Evolutionary conservation across 441 rosid species (phyloP).

Genomic region (Erodium trifolium): DNA sequence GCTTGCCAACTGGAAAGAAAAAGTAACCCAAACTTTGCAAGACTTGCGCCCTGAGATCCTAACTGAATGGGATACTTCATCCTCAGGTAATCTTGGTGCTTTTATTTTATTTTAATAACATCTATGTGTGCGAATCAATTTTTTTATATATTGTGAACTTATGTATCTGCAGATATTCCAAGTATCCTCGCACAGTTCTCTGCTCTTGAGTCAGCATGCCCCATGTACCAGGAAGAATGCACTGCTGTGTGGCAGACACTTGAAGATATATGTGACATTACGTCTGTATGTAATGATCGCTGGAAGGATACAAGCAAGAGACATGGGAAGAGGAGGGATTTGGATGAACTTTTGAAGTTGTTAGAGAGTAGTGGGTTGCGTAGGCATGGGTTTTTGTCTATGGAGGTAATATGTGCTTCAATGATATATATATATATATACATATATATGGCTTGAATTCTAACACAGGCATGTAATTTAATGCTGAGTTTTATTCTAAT

Average conservation of each 20-base stretch:
- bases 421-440: not conserved
- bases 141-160: constrained; percentile 15
- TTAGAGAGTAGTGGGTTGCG: constrained; percentile 72
- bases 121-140: not conserved
- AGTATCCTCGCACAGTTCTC: constrained; percentile 19
- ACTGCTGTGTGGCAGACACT: constrained; percentile 42
- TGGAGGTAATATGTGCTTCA: constrained; percentile 37
- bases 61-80: not conserved
- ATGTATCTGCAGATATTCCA: constrained; percentile 33
- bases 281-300: constrained; percentile 46
- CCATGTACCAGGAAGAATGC: constrained; percentile 43
- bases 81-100: constrained; percentile 10
- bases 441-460: not conserved
- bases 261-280: constrained; percentile 37
- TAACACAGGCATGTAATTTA: constrained; percentile 1
- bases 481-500: constrained; percentile 13
- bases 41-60: constrained; percentile 11
- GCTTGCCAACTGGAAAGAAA: constrained; percentile 49
- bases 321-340: constrained; percentile 65
- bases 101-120: not conserved
- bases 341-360: constrained; percentile 67
- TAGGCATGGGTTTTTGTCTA: constrained; percentile 59
- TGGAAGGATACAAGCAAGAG: constrained; percentile 61
- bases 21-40: constrained; percentile 30
- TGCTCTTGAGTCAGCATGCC: constrained; percentile 25